Evolutionary conservation across 2,329 filamentous ascomycete genomes (phyloP), one percentile per base, ranked within the genome.

Genomic region (Trichoderma guizhouense): DNA sequence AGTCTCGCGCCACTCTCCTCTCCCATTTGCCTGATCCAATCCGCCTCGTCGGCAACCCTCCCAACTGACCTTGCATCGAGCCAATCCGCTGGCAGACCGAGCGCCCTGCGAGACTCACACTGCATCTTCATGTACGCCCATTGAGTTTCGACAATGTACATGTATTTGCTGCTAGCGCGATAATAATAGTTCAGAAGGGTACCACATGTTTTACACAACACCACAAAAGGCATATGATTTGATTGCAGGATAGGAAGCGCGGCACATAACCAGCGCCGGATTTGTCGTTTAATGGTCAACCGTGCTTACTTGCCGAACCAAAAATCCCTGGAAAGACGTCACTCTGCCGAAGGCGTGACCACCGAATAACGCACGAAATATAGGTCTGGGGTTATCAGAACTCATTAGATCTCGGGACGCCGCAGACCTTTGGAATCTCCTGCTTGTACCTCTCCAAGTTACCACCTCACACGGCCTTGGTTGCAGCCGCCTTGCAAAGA

Each of bases 1-100:
- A 69, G 39, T 36, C 68, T 57, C 57, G 69, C 71, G 66, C 71
- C 71, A 72, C 69, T 53, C n/a, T 36, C 36, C 39, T 58, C 57
- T 28, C 57, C 66, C 39, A n/a, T 69, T 53, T 51, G 28, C 39
- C n/a, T 61, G 39, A 43, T 70, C 68, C 68, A 70, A 64, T 70
- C 60, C 68, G 55, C 21, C 68, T 57, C 32, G 5, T 39, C 66
- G 66, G 39, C 66, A 70, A 24, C 68, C 60, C 68, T 21, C 68
- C 68, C 36, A 34, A 34, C 28, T 30, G 11, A 43, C 60, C 43
- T 39, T 8, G 18, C 47, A 71, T 71, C 28, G 61, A 60, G 36
- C 69, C 61, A 66, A 66, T 71, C 69, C 61, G 11, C 34, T 34
- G 26, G 14, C 61, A 71, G 47, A 60, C 51, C 61, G 60, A 66